These are phyloP conservation scores for Pochonia chlamydosporia DNA, from an alignment of 2,329 filamentous ascomycete genomes.

Conservation along the genomic window DNA sequence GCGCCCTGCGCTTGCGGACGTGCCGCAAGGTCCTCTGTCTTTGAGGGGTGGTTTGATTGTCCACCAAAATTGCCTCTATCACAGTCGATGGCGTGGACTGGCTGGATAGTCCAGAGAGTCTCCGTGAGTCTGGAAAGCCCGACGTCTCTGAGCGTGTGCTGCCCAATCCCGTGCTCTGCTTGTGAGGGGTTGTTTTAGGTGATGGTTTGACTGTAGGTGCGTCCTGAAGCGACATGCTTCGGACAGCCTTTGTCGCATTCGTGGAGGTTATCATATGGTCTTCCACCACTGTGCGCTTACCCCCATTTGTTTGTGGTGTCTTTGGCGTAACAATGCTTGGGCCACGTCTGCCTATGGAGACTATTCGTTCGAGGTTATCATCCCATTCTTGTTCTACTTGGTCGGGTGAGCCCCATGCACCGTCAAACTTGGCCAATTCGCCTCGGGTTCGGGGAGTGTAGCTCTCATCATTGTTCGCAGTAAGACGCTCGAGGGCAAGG, in stretches of 20 bases:
- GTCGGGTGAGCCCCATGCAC: slow-evolving; percentile 46
- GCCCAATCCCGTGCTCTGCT: slow-evolving; percentile 18
- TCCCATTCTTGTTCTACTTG: slow-evolving; percentile 52
- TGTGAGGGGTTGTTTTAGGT: slow-evolving; percentile 17
- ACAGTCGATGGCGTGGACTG: slow-evolving; percentile 51
- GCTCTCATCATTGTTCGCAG: slow-evolving; percentile 32
- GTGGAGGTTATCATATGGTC: slow-evolving; percentile 43
- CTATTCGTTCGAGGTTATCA: slow-evolving; percentile 46
- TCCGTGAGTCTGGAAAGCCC: slow-evolving; percentile 36
- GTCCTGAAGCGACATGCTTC: slow-evolving; percentile 41
- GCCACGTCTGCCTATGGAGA: slow-evolving; percentile 44
- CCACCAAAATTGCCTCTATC: slow-evolving; percentile 53
- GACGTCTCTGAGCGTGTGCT: slow-evolving; percentile 33
- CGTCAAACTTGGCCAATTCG: slow-evolving; percentile 52
- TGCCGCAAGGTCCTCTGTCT: slow-evolving; percentile 54
- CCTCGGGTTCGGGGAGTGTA: slow-evolving; percentile 37
- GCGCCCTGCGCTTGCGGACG: slow-evolving; percentile 47
- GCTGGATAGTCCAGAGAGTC: slow-evolving; percentile 49
- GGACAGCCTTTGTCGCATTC: slow-evolving; percentile 44
- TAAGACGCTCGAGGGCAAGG: slow-evolving; percentile 36
- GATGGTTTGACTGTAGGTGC: slow-evolving; percentile 30
- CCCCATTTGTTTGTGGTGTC: not conserved
- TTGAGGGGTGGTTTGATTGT: slow-evolving; percentile 32
- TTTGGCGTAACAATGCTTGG: slow-evolving; percentile 2
- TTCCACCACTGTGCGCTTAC: slow-evolving; percentile 33